These are phyloP conservation scores for Solanum arcanum DNA, from an alignment of 257 asterid genomes.

Conservation along the genomic window DNA sequence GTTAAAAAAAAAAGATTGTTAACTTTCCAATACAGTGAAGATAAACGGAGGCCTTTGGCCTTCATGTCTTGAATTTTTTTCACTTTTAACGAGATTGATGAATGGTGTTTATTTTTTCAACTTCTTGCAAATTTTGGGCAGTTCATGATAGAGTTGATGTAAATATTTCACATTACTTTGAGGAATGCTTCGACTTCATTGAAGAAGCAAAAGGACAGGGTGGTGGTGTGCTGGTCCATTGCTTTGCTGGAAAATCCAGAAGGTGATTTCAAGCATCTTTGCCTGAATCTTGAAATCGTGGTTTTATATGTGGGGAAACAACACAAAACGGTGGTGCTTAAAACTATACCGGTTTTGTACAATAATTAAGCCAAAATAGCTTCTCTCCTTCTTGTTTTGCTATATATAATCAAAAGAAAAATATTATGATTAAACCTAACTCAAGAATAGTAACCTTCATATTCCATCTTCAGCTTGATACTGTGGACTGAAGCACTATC, in stretches of 20 bases:
- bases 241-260: constrained; percentile 83
- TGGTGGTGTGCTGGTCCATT: constrained; percentile 76
- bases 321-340: not conserved
- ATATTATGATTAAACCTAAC: not conserved
- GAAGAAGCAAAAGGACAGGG: constrained; percentile 61
- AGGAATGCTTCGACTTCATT: constrained; percentile 69
- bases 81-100: not conserved
- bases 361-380: not conserved
- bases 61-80: not conserved
- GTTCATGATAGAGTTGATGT: constrained; percentile 54
- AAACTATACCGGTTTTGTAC: not conserved
- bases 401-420: not conserved
- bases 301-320: not conserved
- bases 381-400: not conserved
- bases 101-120: not conserved
- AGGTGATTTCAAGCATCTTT: constrained; percentile 29
- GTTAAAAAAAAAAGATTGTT: not conserved
- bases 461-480: not conserved
- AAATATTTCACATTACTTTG: constrained; percentile 39
- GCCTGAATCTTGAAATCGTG: not conserved
- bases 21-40: not conserved
- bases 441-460: not conserved
- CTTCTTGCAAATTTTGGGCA: constrained; percentile 15
- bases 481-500: not conserved
- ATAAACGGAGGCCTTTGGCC: not conserved